Conservation (phyloP, 495 filamentous ascomycete species). For the Monascus purpureus region DNA sequence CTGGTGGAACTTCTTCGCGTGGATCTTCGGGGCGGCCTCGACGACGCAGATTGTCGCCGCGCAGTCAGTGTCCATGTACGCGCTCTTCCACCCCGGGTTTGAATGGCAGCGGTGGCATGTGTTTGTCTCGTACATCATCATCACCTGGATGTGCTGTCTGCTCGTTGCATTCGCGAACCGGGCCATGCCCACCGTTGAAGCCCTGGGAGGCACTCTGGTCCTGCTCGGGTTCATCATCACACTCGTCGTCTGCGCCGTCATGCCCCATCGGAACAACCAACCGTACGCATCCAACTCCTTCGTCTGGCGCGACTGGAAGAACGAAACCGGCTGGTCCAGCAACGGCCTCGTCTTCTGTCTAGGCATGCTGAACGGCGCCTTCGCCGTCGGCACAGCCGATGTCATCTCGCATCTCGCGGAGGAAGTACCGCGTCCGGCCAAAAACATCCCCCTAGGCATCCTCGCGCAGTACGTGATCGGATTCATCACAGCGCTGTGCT, state of each 20-base stretch:
- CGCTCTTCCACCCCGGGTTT: constrained; percentile 51
- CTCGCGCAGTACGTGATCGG: constrained; percentile 35
- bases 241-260: constrained; percentile 58
- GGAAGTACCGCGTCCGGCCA: constrained; percentile 50
- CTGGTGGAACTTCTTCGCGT: constrained; percentile 70
- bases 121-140: constrained; percentile 53
- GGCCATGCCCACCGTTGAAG: constrained; percentile 49
- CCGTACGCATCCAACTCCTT: constrained; percentile 40
- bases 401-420: constrained; percentile 67
- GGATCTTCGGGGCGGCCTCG: constrained; percentile 50
- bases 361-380: constrained; percentile 79
- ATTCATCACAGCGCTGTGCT: constrained; percentile 34
- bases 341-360: constrained; percentile 65
- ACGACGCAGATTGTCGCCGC: constrained; percentile 55
- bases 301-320: constrained; percentile 53
- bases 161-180: constrained; percentile 59
- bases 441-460: constrained; percentile 37
- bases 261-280: constrained; percentile 40
- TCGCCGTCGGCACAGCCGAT: constrained; percentile 70
- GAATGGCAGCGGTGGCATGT: constrained; percentile 55
- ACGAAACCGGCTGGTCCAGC: constrained; percentile 51
- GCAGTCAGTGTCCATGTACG: constrained; percentile 57
- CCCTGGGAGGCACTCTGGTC: constrained; percentile 54
- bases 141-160: constrained; percentile 50
- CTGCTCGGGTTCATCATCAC: constrained; percentile 55